Conservation (phyloP, 257 asterid genomes). For the Plectranthus barbatus region DNA sequence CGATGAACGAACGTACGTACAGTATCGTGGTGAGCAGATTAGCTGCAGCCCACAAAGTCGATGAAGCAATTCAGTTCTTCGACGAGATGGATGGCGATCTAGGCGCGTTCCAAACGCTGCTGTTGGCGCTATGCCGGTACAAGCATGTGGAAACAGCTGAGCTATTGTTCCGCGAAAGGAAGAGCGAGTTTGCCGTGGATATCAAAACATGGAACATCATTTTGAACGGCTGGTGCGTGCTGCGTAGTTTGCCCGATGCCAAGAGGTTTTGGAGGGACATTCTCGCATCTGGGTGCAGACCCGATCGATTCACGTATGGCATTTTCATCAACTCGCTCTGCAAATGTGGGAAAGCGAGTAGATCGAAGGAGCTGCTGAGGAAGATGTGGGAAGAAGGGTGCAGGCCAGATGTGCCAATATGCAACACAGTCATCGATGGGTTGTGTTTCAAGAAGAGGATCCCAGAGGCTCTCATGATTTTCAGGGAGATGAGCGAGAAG, state of each 20-base stretch:
- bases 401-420: slow-evolving; percentile 53
- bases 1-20: slow-evolving; percentile 43
- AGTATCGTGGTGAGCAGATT: slow-evolving; percentile 39
- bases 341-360: slow-evolving; percentile 58
- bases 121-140: slow-evolving; percentile 59
- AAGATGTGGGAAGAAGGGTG: slow-evolving; percentile 68
- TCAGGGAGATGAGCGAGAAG: slow-evolving; percentile 42
- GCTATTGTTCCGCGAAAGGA: slow-evolving; percentile 37
- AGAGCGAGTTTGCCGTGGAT: slow-evolving; percentile 32
- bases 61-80: slow-evolving; percentile 54
- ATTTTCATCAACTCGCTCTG: slow-evolving; percentile 55
- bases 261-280: slow-evolving; percentile 82
- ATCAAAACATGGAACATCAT: slow-evolving; percentile 74
- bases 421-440: slow-evolving; percentile 72
- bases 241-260: slow-evolving; percentile 65
- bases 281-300: slow-evolving; percentile 39
- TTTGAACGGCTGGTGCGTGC: slow-evolving; percentile 76
- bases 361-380: slow-evolving; percentile 49
- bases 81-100: slow-evolving; percentile 41
- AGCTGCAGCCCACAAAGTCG: slow-evolving; percentile 57
- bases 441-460: slow-evolving; percentile 83
- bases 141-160: slow-evolving; percentile 85
- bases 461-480: slow-evolving; percentile 65
- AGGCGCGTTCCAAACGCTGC: slow-evolving; percentile 64
- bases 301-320: slow-evolving; percentile 55